These are phyloP conservation scores for Lachnellula hyalina DNA, from an alignment of 2,329 filamentous ascomycete species.

Conservation along the genomic window DNA sequence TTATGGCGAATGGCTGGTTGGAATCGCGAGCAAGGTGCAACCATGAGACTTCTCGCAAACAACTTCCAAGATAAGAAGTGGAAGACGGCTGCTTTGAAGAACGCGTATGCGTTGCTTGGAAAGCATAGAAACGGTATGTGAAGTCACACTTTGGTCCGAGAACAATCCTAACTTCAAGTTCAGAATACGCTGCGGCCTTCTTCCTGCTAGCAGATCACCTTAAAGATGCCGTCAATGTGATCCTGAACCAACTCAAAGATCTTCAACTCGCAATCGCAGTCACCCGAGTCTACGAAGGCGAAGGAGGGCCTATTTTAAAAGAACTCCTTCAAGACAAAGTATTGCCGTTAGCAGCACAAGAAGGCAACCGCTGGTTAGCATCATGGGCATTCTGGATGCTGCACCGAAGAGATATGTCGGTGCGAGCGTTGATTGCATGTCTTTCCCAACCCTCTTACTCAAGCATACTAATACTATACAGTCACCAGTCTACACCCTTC, in stretches of 20 bases:
- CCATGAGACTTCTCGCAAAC: conserved; percentile 75
- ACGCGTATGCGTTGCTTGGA: conserved; percentile 90
- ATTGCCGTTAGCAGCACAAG: conserved; percentile 67
- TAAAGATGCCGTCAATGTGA: conserved; percentile 79
- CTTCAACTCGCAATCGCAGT: conserved; percentile 86
- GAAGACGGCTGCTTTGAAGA: conserved; percentile 87
- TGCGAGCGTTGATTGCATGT: conserved; percentile 73
- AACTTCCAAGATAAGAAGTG: conserved; percentile 85
- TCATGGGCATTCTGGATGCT: conserved; percentile 97
- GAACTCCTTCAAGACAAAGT: conserved; percentile 76
- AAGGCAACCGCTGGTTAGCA: conserved; percentile 88
- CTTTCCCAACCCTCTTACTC: neutral
- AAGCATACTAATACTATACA: conserved; percentile 30
- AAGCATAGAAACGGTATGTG: conserved; percentile 74
- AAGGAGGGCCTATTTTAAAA: conserved; percentile 67
- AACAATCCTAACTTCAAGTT: conserved; percentile 6
- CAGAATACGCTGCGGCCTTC: conserved; percentile 91
- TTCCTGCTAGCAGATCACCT: conserved; percentile 86
- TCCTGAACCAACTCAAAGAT: conserved; percentile 81
- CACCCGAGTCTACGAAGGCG: conserved; percentile 81
- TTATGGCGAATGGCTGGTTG: conserved; percentile 93
- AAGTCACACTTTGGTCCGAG: neutral
- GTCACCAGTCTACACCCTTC: conserved; percentile 72
- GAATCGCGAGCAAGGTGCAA: conserved; percentile 79
- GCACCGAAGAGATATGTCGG: conserved; percentile 73